Conservation (phyloP, 2,329 filamentous ascomycete genomes). For the Huntiella omanensis region DNA sequence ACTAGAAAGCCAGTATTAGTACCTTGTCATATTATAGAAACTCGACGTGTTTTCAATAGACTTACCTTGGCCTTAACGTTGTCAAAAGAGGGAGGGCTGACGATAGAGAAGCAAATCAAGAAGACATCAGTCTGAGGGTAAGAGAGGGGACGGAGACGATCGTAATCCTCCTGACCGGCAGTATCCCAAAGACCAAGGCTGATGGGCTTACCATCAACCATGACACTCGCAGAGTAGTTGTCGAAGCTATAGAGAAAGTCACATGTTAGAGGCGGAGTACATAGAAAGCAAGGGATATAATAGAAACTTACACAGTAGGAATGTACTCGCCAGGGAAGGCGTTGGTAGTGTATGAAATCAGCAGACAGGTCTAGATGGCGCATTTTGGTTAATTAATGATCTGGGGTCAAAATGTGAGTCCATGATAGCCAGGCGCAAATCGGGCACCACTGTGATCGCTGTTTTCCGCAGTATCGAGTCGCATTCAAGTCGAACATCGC, state of each 20-base stretch:
- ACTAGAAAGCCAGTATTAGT: slow-evolving; percentile 31
- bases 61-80: slow-evolving; percentile 96
- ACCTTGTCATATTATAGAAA: neutral
- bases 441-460: neutral
- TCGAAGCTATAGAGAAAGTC: slow-evolving; percentile 49
- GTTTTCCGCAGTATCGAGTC: neutral
- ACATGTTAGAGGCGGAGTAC: neutral
- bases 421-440: too few species aligned
- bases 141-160: slow-evolving; percentile 79
- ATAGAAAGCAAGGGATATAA: neutral
- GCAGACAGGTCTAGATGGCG: slow-evolving; percentile 64
- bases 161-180: slow-evolving; percentile 96
- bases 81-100: slow-evolving; percentile 93
- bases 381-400: neutral
- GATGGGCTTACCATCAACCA: slow-evolving; percentile 97
- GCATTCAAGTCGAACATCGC: neutral
- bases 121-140: slow-evolving; percentile 98
- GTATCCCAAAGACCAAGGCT: slow-evolving; percentile 97
- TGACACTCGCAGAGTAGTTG: slow-evolving; percentile 97
- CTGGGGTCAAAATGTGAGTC: too few species aligned
- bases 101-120: slow-evolving; percentile 95
- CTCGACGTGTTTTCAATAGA: slow-evolving; percentile 4
- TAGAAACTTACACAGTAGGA: slow-evolving; percentile 64
- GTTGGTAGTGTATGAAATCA: slow-evolving; percentile 98
- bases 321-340: slow-evolving; percentile 99